Percentiles rank a stretch among this genome's conserved stretches.
Evolutionary conservation across 805 yeast species (phyloP).

Genomic region (Teunomyces aglyptinius): DNA sequence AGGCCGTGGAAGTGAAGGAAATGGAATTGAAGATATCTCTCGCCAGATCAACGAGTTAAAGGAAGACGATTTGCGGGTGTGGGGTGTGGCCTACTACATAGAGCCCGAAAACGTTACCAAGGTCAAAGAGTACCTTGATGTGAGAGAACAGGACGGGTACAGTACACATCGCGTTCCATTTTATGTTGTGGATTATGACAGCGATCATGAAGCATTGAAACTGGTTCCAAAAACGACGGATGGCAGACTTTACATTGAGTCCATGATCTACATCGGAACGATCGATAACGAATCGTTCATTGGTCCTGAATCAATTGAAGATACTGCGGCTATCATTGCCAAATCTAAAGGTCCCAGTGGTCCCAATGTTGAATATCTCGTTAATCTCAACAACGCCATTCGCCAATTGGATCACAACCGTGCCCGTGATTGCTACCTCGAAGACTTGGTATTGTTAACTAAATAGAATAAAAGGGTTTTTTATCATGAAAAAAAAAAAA

Average conservation of each 20-base stretch:
- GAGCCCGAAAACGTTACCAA: constrained; percentile 58
- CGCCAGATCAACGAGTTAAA: constrained; percentile 20
- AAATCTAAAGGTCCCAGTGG: constrained; percentile 78
- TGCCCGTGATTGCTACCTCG: constrained; percentile 34
- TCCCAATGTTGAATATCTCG: constrained; percentile 67
- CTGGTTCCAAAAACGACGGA: constrained; percentile 18
- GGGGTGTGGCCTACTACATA: constrained; percentile 85
- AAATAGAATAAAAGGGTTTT: not conserved
- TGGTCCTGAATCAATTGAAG: constrained; percentile 68
- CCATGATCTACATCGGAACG: constrained; percentile 81
- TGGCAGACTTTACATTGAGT: constrained; percentile 46
- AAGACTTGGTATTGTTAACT: constrained; percentile 21
- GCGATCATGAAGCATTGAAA: constrained; percentile 8
- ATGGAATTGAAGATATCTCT: constrained; percentile 13
- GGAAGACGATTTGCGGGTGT: constrained; percentile 50
- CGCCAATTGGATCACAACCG: constrained; percentile 19
- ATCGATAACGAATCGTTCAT: constrained; percentile 76
- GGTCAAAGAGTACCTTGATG: constrained; percentile 69
- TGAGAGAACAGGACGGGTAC: constrained; percentile 89
- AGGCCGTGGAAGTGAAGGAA: constrained; percentile 11
- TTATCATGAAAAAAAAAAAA: constrained; percentile 14
- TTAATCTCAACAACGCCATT: constrained; percentile 49
- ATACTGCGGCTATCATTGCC: constrained; percentile 62
- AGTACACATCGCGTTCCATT: constrained; percentile 66
- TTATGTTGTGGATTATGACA: constrained; percentile 36